Base-by-base conservation (phyloP, 1,139 yeast species). In the Yamadazyma siamensis region DNA sequence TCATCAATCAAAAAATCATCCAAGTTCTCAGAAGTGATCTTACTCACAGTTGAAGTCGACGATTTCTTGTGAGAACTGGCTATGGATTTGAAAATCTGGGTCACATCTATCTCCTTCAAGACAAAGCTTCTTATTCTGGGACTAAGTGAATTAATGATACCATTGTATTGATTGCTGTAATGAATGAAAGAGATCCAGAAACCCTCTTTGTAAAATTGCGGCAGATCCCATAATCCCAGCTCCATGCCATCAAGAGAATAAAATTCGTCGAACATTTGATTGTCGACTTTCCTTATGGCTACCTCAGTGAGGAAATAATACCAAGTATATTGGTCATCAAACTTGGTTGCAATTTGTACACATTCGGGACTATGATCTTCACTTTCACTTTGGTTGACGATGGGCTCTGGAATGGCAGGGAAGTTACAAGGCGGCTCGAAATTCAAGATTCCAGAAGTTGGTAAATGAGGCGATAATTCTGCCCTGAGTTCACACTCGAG, bases 241-340 rank as follows among this genome's bases (percentile, higher is more conserved):
- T 36, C 20, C 4, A 23, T 33, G 9, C 43, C 35, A 9, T 50
- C 53, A 16, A 40, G 40, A 2, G 58, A 43, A 37, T 48, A 66
- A 12, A 65, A 44, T 18, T 69, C 73, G 43, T 68, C 67, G 35
- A 54, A 56, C 49, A 71, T 50, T 23, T 54, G 55, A 45, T 71
- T 71, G 38, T 70, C 75, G 6, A 70, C 56, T 41, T 67, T 70
- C 21, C 77, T 47, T 6, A 68, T 60, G 0, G 73, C 73, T n/a
- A 70, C 56, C 41, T 71, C 77, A 0, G 76, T 70, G 26, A 71
- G 48, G 38, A 61, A 70, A 38, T 51, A 71, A 46, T 67, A 66
- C 76, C 76, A 71, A 13, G 71, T 56, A 31, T 63, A 56, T 33
- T 63, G 65, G 33, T 54, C 67, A 41, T 55, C 65, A 36, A 42